Evolutionary conservation across 2,329 filamentous ascomycete genomes (phyloP).

Genomic region (Trematosphaeria pertusa): DNA sequence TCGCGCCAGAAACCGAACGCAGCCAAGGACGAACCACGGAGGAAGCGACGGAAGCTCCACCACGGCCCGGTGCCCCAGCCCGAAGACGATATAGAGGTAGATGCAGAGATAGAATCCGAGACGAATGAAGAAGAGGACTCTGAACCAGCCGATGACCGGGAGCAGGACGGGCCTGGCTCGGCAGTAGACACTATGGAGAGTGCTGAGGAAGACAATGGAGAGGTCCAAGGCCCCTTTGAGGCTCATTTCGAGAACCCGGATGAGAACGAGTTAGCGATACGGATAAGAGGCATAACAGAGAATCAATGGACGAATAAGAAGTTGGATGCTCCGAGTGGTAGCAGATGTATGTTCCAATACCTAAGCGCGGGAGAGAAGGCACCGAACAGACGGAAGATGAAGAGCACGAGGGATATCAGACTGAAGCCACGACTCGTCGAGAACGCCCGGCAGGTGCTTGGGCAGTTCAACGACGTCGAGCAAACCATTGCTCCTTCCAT

Average conservation of each 20-base stretch:
- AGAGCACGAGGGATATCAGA: conserved; percentile 33
- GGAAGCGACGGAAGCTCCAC: conserved; percentile 62
- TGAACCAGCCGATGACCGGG: conserved; percentile 17
- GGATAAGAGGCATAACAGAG: conserved; percentile 54
- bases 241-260: conserved; percentile 77
- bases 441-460: conserved; percentile 40
- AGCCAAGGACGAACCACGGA: conserved; percentile 52
- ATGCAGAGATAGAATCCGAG: conserved; percentile 15
- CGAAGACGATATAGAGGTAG: conserved; percentile 22
- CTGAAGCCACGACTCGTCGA: conserved; percentile 42
- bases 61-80: conserved; percentile 16
- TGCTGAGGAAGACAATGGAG: conserved; percentile 55
- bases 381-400: conserved; percentile 27
- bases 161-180: conserved; percentile 45
- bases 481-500: conserved; percentile 72
- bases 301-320: conserved; percentile 59
- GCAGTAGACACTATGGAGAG: conserved; percentile 39
- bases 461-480: conserved; percentile 66
- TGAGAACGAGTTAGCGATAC: conserved; percentile 63
- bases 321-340: conserved; percentile 30
- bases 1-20: conserved; percentile 44
- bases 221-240: conserved; percentile 74
- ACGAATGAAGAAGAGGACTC: conserved; percentile 29
- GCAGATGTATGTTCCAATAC: conserved; percentile 37
- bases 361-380: conserved; percentile 27